Percentiles rank a stretch among this genome's conserved stretches.
Conservation (phyloP, 1,139 yeast genomes). For the Keqinozyma sinolaborantium region DNA sequence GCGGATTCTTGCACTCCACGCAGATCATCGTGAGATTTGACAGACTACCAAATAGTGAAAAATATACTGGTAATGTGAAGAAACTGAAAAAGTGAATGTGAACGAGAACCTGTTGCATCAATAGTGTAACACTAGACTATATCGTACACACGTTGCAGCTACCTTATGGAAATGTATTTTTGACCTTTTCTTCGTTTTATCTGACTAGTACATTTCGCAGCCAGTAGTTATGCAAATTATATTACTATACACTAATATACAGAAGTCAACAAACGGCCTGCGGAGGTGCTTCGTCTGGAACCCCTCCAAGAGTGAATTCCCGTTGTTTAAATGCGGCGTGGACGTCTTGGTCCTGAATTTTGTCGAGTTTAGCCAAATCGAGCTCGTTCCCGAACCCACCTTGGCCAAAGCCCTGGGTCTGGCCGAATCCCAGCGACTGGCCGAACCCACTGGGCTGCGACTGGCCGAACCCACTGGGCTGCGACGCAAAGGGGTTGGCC, state of each 20-base stretch:
- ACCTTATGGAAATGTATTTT: too few relatives aligned
- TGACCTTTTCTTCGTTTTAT: too few relatives aligned
- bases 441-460: neutral
- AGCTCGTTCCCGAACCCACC: neutral
- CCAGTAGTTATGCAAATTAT: neutral
- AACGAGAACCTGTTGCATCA: too few relatives aligned
- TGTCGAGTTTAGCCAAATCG: constrained; percentile 2
- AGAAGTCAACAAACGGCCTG: constrained; percentile 11
- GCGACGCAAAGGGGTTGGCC: neutral
- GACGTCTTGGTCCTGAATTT: constrained; percentile 36
- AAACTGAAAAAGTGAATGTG: too few relatives aligned
- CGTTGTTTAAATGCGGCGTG: constrained; percentile 48
- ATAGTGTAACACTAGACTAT: too few relatives aligned
- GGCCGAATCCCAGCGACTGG: neutral
- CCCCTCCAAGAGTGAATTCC: constrained; percentile 56
- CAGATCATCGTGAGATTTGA: constrained; percentile 92
- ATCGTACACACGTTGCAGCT: too few relatives aligned
- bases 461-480: neutral
- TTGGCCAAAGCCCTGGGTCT: constrained; percentile 1
- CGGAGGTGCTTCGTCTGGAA: constrained; percentile 86
- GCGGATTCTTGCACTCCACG: constrained; percentile 72
- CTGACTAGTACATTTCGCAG: neutral
- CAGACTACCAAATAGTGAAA: too few relatives aligned
- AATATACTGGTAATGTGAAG: too few relatives aligned
- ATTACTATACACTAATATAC: constrained; percentile 3